Base-by-base conservation (phyloP, 1,284 basidiomycete species). In the Apiotrichum gamsii region DNA sequence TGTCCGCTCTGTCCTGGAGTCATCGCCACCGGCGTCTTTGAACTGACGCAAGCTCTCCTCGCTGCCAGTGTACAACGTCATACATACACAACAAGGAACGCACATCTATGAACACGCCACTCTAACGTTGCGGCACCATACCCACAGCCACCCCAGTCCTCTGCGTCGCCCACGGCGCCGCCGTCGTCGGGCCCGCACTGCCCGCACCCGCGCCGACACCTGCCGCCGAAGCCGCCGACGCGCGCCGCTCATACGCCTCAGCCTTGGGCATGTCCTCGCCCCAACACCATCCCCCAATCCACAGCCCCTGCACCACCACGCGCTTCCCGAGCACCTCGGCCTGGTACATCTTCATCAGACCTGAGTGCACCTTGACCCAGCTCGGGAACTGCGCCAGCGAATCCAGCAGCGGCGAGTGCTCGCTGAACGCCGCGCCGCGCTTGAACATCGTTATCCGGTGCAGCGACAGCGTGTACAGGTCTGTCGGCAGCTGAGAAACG, bases 301-400 rank as follows among this genome's bases (percentile, higher is more conserved):
- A 85, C 36, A 97, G 78, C 63, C 96, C 93, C 70, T 98, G 94
- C 13, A 97, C 90, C 4, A 97, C 94, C 13, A 95, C 93, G n/a
- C 85, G 80, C 72, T 97, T 97, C 10, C 84, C 82, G 24, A 96
- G 74, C n/a, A 96, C 91, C 70, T 98, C 94, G 14, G 84, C 90
- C 78, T 87, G 80, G 71, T 93, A 98, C 93, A 98, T 97, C 75
- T 95, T 96, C 61, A 90, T 79, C 56, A 97, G 70, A 3, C 95
- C 95, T 5, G 77, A 79, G 65, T 93, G 86, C 16, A 94, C 87
- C 69, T 97, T 97, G 29, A 76, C 72, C 88, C 90, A 99, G 51
- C 80, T 82, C 9, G 84, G 82, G 15, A 97, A 90, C 1, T 80
- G 78, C 1, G 90, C 85, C 43, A 98, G 88, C 44, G 85, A 83